Base-by-base conservation (phyloP, 371 early-diverging fungal genomes). In the Mortierella sp. region DNA sequence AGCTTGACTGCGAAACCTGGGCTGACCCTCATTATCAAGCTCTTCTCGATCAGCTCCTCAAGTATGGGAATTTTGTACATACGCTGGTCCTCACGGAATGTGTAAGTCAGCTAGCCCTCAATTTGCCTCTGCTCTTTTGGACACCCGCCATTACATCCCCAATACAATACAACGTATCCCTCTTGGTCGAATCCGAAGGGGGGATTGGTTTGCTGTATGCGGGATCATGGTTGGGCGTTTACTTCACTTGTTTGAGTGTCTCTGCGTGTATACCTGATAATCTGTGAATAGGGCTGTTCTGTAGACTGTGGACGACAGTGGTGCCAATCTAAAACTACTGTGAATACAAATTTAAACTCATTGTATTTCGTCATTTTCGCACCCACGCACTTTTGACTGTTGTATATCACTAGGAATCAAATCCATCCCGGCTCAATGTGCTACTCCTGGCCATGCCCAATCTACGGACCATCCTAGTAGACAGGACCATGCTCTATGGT, bases 1-100 rank as follows among this genome's bases (percentile, higher is more conserved):
- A 63, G 24, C 75, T 75, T 30, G 59, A 60, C 39, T 47, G 60
- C 41, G 75, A 58, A 14, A 59, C 75, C 4, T 75, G 68, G 75
- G 43, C 47, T 17, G 66, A 66, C 53, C 62, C 62, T 12, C 44
- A 56, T 27, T 61, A 72, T 44, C 23, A 50, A 4, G 37, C 55
- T 8, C 49, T 75, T 6, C 23, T 47, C 24, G 21, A 32, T 24
- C 75, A 75, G 21, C 63, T 75, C 32, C 15, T 26, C 12, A 46
- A 12, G 8, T 21, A 68, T 28, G 75, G 75, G 6, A 28, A 34
- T 2, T 46, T 64, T 34, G 69, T 68, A 2, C 41, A 43, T 24
- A 68, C 56, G n/a, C 56, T 75, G 30, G 42, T 52, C 2, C 48
- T 75, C 26, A 54, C 43, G 34, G 75, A 75, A 39, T 75, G 69